Percentiles rank a stretch among this genome's conserved stretches.
Evolutionary conservation across 73 alveolate genomes (phyloP).

Genomic region (Tetrahymena borealis): DNA sequence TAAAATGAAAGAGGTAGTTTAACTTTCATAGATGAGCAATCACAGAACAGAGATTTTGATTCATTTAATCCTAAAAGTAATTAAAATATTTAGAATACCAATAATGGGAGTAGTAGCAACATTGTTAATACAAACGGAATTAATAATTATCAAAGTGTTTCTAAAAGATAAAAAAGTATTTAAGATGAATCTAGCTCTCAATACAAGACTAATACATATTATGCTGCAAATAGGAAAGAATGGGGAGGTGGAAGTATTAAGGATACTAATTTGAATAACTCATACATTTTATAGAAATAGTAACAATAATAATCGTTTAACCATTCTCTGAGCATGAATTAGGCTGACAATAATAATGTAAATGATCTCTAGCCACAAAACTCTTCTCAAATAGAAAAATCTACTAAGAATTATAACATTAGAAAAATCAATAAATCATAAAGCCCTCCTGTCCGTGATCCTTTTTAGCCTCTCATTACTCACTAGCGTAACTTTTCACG

Average conservation of each 20-base stretch:
- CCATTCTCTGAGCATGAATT: neutral
- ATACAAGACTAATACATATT: neutral
- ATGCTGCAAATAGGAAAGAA: neutral
- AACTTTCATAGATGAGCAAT: neutral
- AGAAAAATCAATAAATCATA: neutral
- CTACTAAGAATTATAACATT: neutral
- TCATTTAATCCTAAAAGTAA: neutral
- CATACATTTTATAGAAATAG: neutral
- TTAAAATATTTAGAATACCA: neutral
- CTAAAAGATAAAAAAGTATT: neutral
- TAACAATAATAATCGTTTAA: neutral
- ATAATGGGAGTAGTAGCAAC: neutral
- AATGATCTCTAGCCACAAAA: neutral
- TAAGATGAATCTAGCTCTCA: neutral
- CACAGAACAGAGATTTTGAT: neutral
- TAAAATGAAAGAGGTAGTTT: neutral
- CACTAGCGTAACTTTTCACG: neutral
- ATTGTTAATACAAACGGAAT: neutral
- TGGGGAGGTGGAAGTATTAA: neutral
- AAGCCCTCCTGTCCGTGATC: neutral
- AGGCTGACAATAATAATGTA: neutral
- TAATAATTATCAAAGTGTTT: neutral
- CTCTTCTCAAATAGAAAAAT: neutral
- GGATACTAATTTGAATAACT: neutral
- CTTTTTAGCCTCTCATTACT: neutral